Base-by-base conservation (phyloP, 1,284 basidiomycete genomes). In the Ustanciosporium gigantosporum region DNA sequence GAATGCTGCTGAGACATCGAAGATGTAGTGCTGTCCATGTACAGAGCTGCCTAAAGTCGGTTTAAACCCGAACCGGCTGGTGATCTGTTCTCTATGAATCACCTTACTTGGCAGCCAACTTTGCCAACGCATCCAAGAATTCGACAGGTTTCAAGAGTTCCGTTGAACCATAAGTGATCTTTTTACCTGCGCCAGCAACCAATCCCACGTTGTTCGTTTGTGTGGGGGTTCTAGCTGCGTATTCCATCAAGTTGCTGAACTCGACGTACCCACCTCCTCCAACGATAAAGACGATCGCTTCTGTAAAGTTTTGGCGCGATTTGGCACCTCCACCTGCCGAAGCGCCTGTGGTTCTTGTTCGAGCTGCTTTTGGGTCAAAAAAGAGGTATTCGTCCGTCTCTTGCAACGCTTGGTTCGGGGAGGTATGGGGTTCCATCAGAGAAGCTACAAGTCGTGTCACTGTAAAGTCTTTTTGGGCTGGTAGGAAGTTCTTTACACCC, bases 251-350 rank as follows among this genome's bases (percentile, higher is more conserved):
- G 78, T 98, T 98, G 6, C 91, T 90, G 72, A 94, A 96, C 80
- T 99, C 95, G 42, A 98, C 91, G 74, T 98, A 95, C 17, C 91
- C 88, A 2, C 92, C 95, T 4, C 95, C 95, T 4, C 95, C 95
- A 1, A 98, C 93, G 14, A 98, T 83, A 70, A 99, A 99, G 2
- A 98, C 89, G 66, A 92, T 85, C 15, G 88, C 87, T 65, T 98
- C 93, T 15, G 83, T 36, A 78, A 92, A 95, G n/a, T 85, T 84
- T 86, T 60, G 59, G 29, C 70, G 52, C 21, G 62, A 57, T 38
- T 66, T 64, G 14, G 60, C 27, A 1, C 61, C 61, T 0, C 49
- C 50, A 8, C 43, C 59, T 31, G 52, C 49, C 3, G 58, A 41
- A 7, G 37, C 41, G 15, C 39, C 59, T 1, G 60, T 47, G 1